Percentiles rank a stretch among this genome's conserved stretches.
phyloP scores from a whole-genome alignment of 345 rosid species.

The Durio zibethinus region DNA sequence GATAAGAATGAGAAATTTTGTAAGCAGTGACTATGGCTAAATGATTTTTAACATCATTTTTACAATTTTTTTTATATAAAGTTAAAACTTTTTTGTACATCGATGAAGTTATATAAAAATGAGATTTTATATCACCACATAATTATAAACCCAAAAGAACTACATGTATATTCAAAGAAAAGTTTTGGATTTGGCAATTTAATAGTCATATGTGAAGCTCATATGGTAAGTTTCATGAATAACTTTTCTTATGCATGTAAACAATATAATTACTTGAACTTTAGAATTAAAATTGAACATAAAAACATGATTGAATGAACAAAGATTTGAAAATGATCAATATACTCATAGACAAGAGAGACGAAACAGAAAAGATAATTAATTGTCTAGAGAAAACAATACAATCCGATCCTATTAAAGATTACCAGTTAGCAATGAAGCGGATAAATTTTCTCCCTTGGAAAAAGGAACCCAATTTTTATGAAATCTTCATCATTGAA shows the following conservation, averaged over 20 bases:
- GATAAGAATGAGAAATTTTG: not conserved
- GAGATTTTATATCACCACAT: too few relatives aligned
- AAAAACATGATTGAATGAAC: not conserved
- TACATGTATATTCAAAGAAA: too few relatives aligned
- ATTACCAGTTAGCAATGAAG: conserved; percentile 51
- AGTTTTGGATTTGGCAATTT: too few relatives aligned
- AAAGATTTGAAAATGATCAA: not conserved
- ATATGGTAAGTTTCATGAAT: not conserved
- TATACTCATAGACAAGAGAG: not conserved
- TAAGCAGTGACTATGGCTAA: not conserved
- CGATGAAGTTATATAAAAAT: too few relatives aligned
- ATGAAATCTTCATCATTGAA: not conserved
- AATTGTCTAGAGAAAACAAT: not conserved
- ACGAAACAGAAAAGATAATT: not conserved
- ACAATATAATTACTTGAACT: not conserved
- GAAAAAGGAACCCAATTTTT: not conserved
- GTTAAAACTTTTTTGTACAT: not conserved
- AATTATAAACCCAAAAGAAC: too few relatives aligned
- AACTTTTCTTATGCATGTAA: not conserved
- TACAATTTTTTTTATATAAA: not conserved
- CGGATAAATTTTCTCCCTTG: conserved; percentile 54
- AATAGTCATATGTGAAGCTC: not conserved
- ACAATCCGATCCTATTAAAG: conserved; percentile 15
- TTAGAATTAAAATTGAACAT: not conserved
- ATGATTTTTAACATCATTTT: not conserved